Evolutionary conservation across 495 filamentous ascomycete genomes (phyloP).

Genomic region (Neurospora sp.): DNA sequence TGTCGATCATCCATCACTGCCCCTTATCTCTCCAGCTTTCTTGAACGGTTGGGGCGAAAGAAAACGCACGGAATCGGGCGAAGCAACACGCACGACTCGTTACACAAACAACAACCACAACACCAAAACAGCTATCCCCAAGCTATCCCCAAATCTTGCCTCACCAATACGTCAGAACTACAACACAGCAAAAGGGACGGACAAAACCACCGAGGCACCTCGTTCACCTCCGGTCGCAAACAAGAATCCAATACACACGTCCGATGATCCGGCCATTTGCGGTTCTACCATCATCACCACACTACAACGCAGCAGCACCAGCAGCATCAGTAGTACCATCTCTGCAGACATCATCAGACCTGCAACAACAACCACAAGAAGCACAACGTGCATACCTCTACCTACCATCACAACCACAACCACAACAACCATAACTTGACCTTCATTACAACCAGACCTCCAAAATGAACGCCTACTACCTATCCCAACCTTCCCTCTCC

Average conservation of each 20-base stretch:
- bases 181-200: background rate
- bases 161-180: background rate
- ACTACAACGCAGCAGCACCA: background rate
- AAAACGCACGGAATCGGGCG: background rate
- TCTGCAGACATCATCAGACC: constrained; percentile 3
- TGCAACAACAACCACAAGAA: background rate
- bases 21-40: background rate
- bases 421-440: background rate
- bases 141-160: background rate
- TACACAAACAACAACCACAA: background rate
- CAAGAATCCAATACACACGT: background rate
- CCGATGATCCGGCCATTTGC: constrained; percentile 13
- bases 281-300: background rate
- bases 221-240: background rate
- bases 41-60: background rate
- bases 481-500: background rate
- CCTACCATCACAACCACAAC: background rate
- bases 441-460: too few relatives aligned
- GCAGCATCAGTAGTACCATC: background rate
- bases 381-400: background rate
- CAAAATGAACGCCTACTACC: background rate
- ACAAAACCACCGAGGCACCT: background rate
- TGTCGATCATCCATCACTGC: background rate
- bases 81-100: background rate
- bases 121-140: background rate